phyloP scores from a whole-genome alignment of 179 eudicot species.

The Monotropa hypopitys region DNA sequence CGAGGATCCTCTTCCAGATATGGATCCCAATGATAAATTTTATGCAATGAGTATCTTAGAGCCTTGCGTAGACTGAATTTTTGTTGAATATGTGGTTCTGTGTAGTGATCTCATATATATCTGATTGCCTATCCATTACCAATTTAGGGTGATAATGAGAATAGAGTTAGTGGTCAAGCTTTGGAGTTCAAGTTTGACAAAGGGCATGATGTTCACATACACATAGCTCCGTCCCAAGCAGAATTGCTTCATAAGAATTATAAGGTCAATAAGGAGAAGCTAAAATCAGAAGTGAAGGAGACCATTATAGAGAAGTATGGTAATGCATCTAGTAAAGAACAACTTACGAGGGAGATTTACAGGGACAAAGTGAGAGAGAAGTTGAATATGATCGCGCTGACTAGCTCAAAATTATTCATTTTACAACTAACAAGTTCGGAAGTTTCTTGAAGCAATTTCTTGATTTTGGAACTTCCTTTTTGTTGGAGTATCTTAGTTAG shows the following conservation, averaged over 20 bases:
- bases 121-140: background rate
- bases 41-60: slow-evolving; percentile 44
- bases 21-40: slow-evolving; percentile 86
- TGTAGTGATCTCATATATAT: background rate
- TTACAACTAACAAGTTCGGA: too few species aligned
- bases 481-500: too few species aligned
- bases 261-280: slow-evolving; percentile 60
- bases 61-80: background rate
- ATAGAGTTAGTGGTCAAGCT: slow-evolving; percentile 81
- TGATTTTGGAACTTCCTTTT: too few species aligned
- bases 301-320: slow-evolving; percentile 86
- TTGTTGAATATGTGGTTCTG: background rate
- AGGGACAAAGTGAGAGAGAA: slow-evolving; percentile 86
- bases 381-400: slow-evolving; percentile 92
- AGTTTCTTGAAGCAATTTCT: too few species aligned
- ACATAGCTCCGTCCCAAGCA: slow-evolving; percentile 97
- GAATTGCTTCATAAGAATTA: slow-evolving; percentile 68
- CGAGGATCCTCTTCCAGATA: slow-evolving; percentile 95
- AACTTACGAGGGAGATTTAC: slow-evolving; percentile 71
- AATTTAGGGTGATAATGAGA: slow-evolving; percentile 73
- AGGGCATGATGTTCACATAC: slow-evolving; percentile 90
- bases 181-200: slow-evolving; percentile 89
- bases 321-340: slow-evolving; percentile 68
- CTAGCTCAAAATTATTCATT: too few species aligned
- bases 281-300: slow-evolving; percentile 61